A percentile compares a stretch with the other conserved stretches of the same genome.
phyloP scores from a whole-genome alignment of 2,329 filamentous ascomycete genomes.

The Sclerotinia glacialis region DNA sequence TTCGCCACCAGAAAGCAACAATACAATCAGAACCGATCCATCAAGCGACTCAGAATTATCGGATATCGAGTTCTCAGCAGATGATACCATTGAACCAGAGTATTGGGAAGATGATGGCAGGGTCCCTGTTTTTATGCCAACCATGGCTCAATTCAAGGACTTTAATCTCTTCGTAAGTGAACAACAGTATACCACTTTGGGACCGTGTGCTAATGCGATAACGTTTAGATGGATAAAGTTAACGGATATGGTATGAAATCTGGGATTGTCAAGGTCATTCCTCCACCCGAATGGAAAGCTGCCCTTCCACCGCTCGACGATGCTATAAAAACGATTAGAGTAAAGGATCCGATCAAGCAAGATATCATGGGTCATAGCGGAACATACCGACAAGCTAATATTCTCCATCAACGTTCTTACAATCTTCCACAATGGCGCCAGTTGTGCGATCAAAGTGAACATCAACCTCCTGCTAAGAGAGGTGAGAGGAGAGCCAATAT shows the following conservation, averaged over 20 bases:
- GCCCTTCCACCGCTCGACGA: conserved; percentile 76
- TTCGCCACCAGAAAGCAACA: conserved; percentile 64
- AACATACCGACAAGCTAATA: conserved; percentile 94
- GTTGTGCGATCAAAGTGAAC: conserved; percentile 89
- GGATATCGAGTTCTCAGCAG: conserved; percentile 53
- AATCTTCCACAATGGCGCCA: conserved; percentile 95
- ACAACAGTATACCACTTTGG: conserved; percentile 1
- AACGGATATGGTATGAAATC: conserved; percentile 96
- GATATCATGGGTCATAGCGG: conserved; percentile 96
- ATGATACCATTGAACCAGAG: conserved; percentile 78
- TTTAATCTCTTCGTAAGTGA: conserved; percentile 86
- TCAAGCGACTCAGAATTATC: conserved; percentile 62
- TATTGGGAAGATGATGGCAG: conserved; percentile 71
- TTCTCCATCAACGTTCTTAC: conserved; percentile 92
- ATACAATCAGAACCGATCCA: conserved; percentile 55
- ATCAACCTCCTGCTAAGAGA: conserved; percentile 88
- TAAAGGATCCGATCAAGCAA: conserved; percentile 96
- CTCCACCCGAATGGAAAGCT: conserved; percentile 89
- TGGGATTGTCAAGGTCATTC: conserved; percentile 93
- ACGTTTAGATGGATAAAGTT: conserved; percentile 65
- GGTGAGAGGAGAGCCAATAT: conserved; percentile 68
- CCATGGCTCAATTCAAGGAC: conserved; percentile 90
- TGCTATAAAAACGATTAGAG: conserved; percentile 83
- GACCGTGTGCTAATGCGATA: conserved; percentile 26
- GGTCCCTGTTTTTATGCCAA: conserved; percentile 92